These are phyloP conservation scores for Cornus controversa DNA, from an alignment of 148 eudicot genomes.

Conservation along the genomic window DNA sequence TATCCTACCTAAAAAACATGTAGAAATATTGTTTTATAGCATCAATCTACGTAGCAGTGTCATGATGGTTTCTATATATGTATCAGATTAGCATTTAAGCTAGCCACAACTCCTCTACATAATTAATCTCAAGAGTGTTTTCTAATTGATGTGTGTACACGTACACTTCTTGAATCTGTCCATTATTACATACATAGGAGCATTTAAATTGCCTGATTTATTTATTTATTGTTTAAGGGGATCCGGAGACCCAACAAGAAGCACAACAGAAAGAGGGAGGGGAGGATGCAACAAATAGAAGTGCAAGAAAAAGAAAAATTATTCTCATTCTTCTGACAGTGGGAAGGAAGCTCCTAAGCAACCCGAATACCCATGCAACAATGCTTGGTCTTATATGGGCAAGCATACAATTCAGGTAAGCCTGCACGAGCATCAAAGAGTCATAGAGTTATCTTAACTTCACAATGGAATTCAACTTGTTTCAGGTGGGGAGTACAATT, in stretches of 20 bases:
- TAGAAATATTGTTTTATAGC: too few relatives aligned
- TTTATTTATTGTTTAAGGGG: slow-evolving; percentile 8
- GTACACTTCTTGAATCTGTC: neutral
- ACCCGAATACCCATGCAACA: slow-evolving; percentile 52
- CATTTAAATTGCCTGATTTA: neutral
- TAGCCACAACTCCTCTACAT: neutral
- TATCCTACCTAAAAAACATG: neutral
- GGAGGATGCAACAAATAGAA: slow-evolving; percentile 11
- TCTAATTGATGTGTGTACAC: neutral
- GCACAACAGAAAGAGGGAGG: slow-evolving; percentile 17
- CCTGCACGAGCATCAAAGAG: slow-evolving; percentile 3
- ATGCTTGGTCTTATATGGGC: slow-evolving; percentile 44
- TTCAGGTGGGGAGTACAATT: slow-evolving; percentile 41
- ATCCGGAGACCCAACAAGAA: slow-evolving; percentile 28
- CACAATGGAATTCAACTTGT: neutral
- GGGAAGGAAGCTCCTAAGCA: slow-evolving; percentile 41
- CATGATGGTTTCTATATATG: too few relatives aligned
- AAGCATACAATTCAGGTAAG: slow-evolving; percentile 48
- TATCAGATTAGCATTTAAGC: neutral
- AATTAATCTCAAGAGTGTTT: neutral
- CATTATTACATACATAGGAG: neutral
- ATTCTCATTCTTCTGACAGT: slow-evolving; percentile 25
- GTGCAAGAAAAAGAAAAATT: slow-evolving; percentile 18
- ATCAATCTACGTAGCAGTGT: too few relatives aligned
- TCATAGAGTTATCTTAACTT: slow-evolving; percentile 6